phyloP scores from a whole-genome alignment of 2,329 filamentous ascomycete species.

The Penicillium sp. region DNA sequence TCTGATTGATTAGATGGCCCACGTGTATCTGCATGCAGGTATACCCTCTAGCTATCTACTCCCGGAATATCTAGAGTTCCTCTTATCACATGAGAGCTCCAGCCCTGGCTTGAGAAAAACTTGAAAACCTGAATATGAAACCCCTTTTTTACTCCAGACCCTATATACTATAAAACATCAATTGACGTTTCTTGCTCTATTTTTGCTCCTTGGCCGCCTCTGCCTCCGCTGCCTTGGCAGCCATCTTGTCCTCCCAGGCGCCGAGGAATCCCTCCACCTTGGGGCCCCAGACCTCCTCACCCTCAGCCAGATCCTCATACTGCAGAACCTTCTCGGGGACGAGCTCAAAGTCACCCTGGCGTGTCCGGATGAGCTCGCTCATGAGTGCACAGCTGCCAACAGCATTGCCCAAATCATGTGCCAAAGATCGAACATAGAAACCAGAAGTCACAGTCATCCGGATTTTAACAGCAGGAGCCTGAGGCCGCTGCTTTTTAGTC shows the following conservation, averaged over 20 bases:
- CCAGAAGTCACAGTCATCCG: conserved; percentile 92
- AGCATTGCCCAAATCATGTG: conserved; percentile 84
- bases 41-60: too few relatives aligned
- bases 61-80: too few relatives aligned
- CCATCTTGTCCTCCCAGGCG: conserved; percentile 50
- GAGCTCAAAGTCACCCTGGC: conserved; percentile 78
- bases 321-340: conserved; percentile 72
- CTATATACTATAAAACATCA: background rate
- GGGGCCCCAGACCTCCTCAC: conserved; percentile 80
- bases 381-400: conserved; percentile 82
- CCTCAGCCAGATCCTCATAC: conserved; percentile 72
- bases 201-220: background rate
- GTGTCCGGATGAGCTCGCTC: conserved; percentile 76
- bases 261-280: conserved; percentile 64
- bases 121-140: background rate
- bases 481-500: conserved; percentile 19
- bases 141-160: background rate
- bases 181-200: background rate
- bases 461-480: conserved; percentile 73
- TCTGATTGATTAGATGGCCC: too few relatives aligned
- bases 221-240: background rate
- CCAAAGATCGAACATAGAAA: conserved; percentile 93
- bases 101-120: background rate
- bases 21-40: too few relatives aligned
- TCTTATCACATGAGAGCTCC: too few relatives aligned